These are phyloP conservation scores for Dysphania ambrosioides DNA, from an alignment of 148 eudicot species.

Conservation along the genomic window DNA sequence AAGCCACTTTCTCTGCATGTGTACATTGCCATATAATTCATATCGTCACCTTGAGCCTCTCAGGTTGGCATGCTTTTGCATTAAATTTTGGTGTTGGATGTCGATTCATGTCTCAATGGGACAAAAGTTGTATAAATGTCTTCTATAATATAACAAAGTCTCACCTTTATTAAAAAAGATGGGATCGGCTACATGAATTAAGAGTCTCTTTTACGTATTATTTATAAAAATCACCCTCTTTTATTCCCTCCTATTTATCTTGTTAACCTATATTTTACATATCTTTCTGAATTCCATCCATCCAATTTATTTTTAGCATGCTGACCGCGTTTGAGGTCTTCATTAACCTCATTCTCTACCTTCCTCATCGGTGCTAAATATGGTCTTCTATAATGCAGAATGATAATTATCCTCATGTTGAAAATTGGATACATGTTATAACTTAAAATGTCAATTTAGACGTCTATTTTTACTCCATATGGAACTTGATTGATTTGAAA, in stretches of 20 bases:
- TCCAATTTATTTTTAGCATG: too few relatives aligned
- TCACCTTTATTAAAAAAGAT: too few relatives aligned
- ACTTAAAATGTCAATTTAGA: constrained; percentile 4
- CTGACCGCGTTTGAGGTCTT: too few relatives aligned
- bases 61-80: constrained; percentile 3
- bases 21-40: background rate
- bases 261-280: too few relatives aligned
- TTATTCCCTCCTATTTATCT: too few relatives aligned
- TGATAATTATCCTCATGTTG: constrained; percentile 2
- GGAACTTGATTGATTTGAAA: background rate
- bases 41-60: background rate
- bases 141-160: background rate
- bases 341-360: too few relatives aligned
- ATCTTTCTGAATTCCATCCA: too few relatives aligned
- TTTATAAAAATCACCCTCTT: too few relatives aligned
- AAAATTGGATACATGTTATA: background rate
- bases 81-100: constrained; percentile 20
- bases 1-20: background rate
- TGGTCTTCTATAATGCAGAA: background rate
- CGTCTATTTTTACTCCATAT: background rate
- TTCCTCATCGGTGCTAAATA: too few relatives aligned
- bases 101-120: background rate
- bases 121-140: constrained; percentile 10
- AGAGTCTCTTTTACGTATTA: too few relatives aligned
- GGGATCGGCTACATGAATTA: too few relatives aligned